Base-by-base conservation (phyloP, 768 basidiomycete species). In the Daedaleopsis sinensis region DNA sequence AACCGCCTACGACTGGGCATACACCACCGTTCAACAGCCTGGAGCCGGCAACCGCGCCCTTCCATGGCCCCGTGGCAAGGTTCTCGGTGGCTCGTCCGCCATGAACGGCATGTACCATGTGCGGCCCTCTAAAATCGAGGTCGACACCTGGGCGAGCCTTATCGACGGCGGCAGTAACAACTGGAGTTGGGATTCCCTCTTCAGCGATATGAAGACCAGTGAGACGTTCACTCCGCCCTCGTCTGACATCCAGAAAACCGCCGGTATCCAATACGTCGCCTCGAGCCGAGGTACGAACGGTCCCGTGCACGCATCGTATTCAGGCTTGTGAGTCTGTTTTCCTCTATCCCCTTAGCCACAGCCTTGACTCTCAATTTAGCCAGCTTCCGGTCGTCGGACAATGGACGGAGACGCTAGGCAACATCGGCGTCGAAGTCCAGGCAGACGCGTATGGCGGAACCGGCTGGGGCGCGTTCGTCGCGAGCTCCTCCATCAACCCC, bases 41-140 rank as follows among this genome's bases (percentile, higher is more conserved):
- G 73, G 77, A 58, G 76, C 79, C 23, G 72, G 70, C 37, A 77
- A 78, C 56, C 78, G 84, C 36, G 67, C 63, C 0, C 61, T 87
- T 43, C 56, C 75, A 4, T 88, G 87, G 83, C 84, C 88, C 3
- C 79, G 84, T 42, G 90, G 89, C 32, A 87, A 84, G 71, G 84
- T 86, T 52, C 78, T 91, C 21, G 89, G 89, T 55, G 89, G 90
- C 9, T 87, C 84, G 0, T 80, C 85, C 36, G 86, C 88, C 12
- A 78, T 89, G 55, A 91, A 91, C 71, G 88, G 86, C 52, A 79
- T 90, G 78, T 89, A 87, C 74, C 75, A 82, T 63, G 79, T 87
- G 50, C 80, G 84, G 10, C 85, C 86, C 8, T 78, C 82, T 19
- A 66, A 73, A 54, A 59, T 75, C 50, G 84, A 85, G 65, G 65